These are phyloP conservation scores for Nemania serpens DNA, from an alignment of 2,329 filamentous ascomycete species.

Conservation along the genomic window DNA sequence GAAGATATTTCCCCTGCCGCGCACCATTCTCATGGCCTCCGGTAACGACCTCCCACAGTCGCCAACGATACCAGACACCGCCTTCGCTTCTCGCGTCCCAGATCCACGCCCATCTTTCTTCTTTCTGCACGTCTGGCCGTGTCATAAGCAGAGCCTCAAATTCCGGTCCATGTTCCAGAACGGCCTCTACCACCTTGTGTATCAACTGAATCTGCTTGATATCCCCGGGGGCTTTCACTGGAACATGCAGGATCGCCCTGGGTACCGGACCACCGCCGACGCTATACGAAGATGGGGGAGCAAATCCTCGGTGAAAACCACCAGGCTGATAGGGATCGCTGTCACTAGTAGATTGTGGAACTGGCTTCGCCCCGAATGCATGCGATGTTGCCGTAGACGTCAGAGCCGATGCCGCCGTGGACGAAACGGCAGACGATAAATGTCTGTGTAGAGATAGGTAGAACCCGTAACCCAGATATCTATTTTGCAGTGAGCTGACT, in stretches of 20 bases:
- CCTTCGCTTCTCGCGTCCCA: constrained; percentile 82
- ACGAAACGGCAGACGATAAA: constrained; percentile 74
- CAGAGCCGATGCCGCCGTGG: constrained; percentile 46
- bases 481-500: constrained; percentile 78
- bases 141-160: constrained; percentile 94
- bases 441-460: constrained; percentile 81
- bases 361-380: constrained; percentile 77
- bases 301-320: constrained; percentile 65
- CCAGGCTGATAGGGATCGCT: constrained; percentile 48
- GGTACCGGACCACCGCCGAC: constrained; percentile 48
- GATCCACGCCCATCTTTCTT: constrained; percentile 93
- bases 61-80: constrained; percentile 91
- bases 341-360: constrained; percentile 49
- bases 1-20: constrained; percentile 58
- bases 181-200: constrained; percentile 81
- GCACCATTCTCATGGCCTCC: constrained; percentile 54
- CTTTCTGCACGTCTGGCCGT: constrained; percentile 77
- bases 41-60: constrained; percentile 84
- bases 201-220: constrained; percentile 81
- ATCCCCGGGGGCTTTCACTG: constrained; percentile 76
- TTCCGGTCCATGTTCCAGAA: constrained; percentile 80
- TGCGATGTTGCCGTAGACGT: constrained; percentile 58
- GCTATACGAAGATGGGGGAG: constrained; percentile 74
- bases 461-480: constrained; percentile 83
- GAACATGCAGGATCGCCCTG: constrained; percentile 63